Conservation (phyloP, 306 rosid genomes). For the Glycine tomentella region DNA sequence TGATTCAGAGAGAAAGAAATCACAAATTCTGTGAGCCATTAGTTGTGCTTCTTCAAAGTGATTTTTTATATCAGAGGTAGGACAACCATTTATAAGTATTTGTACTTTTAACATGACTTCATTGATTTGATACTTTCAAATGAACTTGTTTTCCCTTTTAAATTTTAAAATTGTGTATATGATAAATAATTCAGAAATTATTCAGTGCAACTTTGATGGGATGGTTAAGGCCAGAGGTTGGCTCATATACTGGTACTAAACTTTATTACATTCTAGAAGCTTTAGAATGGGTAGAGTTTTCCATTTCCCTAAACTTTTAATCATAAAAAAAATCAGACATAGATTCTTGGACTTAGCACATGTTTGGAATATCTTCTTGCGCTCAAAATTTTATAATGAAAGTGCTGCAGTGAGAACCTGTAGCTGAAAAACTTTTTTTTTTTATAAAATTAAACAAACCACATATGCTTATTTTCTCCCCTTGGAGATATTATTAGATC, state of each 20-base stretch:
- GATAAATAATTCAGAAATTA: constrained; percentile 17
- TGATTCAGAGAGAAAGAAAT: constrained; percentile 31
- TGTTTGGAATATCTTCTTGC: not conserved
- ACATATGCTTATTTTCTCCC: not conserved
- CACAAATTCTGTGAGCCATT: constrained; percentile 7
- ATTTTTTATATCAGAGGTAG: constrained; percentile 34
- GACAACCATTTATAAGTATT: constrained; percentile 23
- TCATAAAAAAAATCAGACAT: not conserved
- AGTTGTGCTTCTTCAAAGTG: constrained; percentile 34
- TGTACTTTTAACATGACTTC: constrained; percentile 22
- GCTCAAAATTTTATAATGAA: not conserved
- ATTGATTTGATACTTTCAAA: constrained; percentile 25
- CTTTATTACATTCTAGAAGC: too few relatives aligned
- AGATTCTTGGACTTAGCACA: not conserved
- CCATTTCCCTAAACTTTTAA: not conserved
- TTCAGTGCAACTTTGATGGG: not conserved
- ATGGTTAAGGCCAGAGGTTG: constrained; percentile 2
- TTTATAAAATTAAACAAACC: not conserved
- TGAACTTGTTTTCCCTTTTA: not conserved
- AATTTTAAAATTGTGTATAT: constrained; percentile 1
- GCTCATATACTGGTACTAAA: constrained; percentile 8
- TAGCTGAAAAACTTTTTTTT: not conserved
- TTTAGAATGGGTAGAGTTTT: not conserved
- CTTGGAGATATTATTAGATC: not conserved
- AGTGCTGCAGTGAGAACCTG: not conserved